Base-by-base conservation (phyloP, 2,329 filamentous ascomycete genomes). In the Uncinocarpus reesii region DNA sequence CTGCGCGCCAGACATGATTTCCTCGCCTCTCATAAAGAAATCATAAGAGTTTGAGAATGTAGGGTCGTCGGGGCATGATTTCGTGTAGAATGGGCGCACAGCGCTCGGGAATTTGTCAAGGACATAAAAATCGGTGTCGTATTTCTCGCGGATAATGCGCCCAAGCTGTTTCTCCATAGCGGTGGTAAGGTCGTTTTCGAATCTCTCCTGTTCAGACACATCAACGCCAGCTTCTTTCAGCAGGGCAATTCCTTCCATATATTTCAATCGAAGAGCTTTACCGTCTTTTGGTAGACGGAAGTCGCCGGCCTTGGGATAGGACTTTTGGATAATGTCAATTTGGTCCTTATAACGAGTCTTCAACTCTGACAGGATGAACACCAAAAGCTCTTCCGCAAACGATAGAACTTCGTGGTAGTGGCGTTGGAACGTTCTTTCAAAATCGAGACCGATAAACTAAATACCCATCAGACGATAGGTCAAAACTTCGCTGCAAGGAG, bases 71-170 rank as follows among this genome's bases (percentile, higher is more conserved):
- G 79, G 78, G 61, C 85, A 84, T 47, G 85, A 80, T 72, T 90
- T 86, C 53, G 90, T 88, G 69, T 95, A 96, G 69, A 95, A 95
- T 4, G 90, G 90, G 24, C 92, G 80, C 16, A 92, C 86, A 31
- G 75, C 74, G 66, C 92, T 81, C 37, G 92, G 92, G 75, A 95
- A 98, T 70, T 96, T 92, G 74, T 96, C 90, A 53, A 98, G 78
- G 18, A 93, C 83, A 71, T 95, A 96, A 72, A 96, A 96, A 71
- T 98, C 92, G 52, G 88, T 92, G 63, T 84, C 79, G 76, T 84
- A 95, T 71, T 95, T 95, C 59, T 86, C 77, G 49, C 86, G 83
- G 56, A 96, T 80, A 41, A 96, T 75, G 21, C 80, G 81, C 50
- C 92, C 92, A 7, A 96, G 81, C n/a, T 83, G 85, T 71, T 66